A percentile compares a stretch with the other conserved stretches of the same genome.
Evolutionary conservation across 768 basidiomycete species (phyloP).

Genomic region (Lentinula guzmanii): DNA sequence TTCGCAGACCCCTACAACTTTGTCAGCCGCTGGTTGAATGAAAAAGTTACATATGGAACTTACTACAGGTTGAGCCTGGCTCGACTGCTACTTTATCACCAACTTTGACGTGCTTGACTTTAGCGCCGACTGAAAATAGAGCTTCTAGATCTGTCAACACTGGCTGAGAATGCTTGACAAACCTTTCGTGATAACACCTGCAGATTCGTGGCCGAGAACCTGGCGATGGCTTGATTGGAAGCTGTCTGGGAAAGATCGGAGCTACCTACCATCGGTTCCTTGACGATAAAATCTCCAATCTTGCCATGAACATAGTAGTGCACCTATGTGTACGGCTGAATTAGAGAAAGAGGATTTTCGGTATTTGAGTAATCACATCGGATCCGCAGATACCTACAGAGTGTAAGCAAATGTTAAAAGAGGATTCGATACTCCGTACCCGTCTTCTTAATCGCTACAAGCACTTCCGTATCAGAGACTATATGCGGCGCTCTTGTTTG

Average conservation of each 20-base stretch:
- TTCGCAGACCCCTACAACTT: constrained; percentile 46
- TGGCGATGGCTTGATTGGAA: constrained; percentile 17
- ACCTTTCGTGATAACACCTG: constrained; percentile 74
- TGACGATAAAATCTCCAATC: constrained; percentile 76
- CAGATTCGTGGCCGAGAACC: constrained; percentile 94
- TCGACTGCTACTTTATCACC: constrained; percentile 92
- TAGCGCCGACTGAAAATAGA: constrained; percentile 53
- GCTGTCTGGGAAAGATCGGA: background rate
- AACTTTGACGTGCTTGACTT: constrained; percentile 68
- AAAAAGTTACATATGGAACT: constrained; percentile 12
- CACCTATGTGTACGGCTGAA: constrained; percentile 36
- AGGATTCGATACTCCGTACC: constrained; percentile 35
- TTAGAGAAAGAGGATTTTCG: constrained; percentile 8
- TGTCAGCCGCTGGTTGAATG: background rate
- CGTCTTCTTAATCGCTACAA: constrained; percentile 89
- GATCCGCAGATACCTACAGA: constrained; percentile 82
- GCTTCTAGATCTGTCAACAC: background rate
- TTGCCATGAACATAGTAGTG: constrained; percentile 77
- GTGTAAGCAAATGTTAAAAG: constrained; percentile 1
- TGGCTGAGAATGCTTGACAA: background rate
- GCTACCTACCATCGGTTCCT: constrained; percentile 64
- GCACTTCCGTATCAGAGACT: constrained; percentile 73
- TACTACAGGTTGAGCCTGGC: constrained; percentile 80
- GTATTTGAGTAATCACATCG: constrained; percentile 45
- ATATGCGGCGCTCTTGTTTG: background rate